A percentile compares a stretch with the other conserved stretches of the same genome.
Conservation (phyloP, 768 basidiomycete genomes). For the Lentinula edodes region DNA sequence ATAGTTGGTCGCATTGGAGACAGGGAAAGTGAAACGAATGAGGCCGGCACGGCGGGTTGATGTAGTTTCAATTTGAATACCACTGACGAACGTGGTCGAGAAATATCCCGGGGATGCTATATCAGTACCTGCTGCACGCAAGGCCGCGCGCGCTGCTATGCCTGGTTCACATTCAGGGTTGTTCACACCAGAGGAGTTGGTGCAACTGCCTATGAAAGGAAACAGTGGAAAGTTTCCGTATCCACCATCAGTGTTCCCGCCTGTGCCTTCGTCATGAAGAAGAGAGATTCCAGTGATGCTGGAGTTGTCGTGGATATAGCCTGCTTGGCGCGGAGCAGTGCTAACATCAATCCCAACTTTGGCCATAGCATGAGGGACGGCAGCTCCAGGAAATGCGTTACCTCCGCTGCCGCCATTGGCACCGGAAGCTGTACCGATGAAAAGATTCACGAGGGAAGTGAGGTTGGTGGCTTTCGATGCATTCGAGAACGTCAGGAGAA, state of each 20-base stretch:
- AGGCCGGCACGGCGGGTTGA: conserved; percentile 55
- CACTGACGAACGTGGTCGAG: conserved; percentile 39
- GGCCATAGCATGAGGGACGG: conserved; percentile 48
- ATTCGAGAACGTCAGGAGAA: background rate
- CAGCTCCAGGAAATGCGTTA: conserved; percentile 44
- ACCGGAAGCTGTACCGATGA: conserved; percentile 44
- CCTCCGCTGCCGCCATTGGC: conserved; percentile 41
- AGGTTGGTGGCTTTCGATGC: conserved; percentile 20
- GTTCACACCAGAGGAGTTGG: conserved; percentile 13
- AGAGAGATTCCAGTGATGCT: conserved; percentile 37
- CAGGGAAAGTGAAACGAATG: conserved; percentile 55
- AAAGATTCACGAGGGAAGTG: conserved; percentile 44
- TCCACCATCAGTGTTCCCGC: conserved; percentile 44
- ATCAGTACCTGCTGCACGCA: conserved; percentile 39
- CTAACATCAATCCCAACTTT: conserved; percentile 50
- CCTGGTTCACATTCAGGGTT: conserved; percentile 33
- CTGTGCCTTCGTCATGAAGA: conserved; percentile 51
- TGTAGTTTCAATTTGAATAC: conserved; percentile 49
- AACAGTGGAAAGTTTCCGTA: conserved; percentile 50
- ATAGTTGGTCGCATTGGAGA: conserved; percentile 34
- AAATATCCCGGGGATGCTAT: conserved; percentile 45
- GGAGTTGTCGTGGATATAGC: conserved; percentile 42
- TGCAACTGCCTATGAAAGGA: conserved; percentile 22
- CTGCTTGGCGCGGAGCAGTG: conserved; percentile 43
- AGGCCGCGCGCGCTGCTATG: conserved; percentile 30